Percentiles rank a stretch among this genome's conserved stretches.
phyloP scores from a whole-genome alignment of 257 asterid genomes.

The Jasminum sambac region DNA sequence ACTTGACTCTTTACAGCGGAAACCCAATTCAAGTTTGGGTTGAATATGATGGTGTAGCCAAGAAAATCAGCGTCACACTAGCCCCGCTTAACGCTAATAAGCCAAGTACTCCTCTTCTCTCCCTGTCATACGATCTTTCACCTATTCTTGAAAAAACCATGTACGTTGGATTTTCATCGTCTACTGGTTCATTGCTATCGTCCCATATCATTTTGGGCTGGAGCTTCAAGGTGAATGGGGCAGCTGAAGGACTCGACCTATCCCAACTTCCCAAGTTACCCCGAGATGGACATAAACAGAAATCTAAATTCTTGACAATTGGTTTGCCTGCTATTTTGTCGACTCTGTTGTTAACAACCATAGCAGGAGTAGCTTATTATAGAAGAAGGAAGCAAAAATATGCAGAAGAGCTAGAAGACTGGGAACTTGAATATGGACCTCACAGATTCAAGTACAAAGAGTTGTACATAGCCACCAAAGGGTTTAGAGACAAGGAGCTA shows the following conservation, averaged over 20 bases:
- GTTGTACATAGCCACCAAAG: conserved; percentile 53
- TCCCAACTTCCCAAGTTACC: conserved; percentile 58
- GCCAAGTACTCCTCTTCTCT: conserved; percentile 45
- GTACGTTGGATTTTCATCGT: conserved; percentile 65
- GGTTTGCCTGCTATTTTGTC: conserved; percentile 36
- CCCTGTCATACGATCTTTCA: conserved; percentile 38
- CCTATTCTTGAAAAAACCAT: conserved; percentile 35
- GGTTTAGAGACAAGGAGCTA: conserved; percentile 47
- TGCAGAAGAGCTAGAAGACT: conserved; percentile 56
- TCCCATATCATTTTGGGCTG: conserved; percentile 58
- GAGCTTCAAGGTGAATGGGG: conserved; percentile 50
- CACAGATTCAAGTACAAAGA: conserved; percentile 65
- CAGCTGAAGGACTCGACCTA: conserved; percentile 37
- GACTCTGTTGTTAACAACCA: background rate
- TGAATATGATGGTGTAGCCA: conserved; percentile 38
- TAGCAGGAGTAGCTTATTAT: conserved; percentile 18
- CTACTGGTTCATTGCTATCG: conserved; percentile 37
- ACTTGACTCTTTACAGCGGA: conserved; percentile 47
- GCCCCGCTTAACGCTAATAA: conserved; percentile 36
- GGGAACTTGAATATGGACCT: conserved; percentile 57
- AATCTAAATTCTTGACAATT: conserved; percentile 27
- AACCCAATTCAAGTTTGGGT: conserved; percentile 51
- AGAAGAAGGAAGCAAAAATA: conserved; percentile 38
- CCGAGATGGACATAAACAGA: conserved; percentile 35
- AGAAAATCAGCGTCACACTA: conserved; percentile 38